Percentiles rank a stretch among this genome's conserved stretches.
phyloP scores from a whole-genome alignment of 306 rosid species.

The Coriaria nepalensis region DNA sequence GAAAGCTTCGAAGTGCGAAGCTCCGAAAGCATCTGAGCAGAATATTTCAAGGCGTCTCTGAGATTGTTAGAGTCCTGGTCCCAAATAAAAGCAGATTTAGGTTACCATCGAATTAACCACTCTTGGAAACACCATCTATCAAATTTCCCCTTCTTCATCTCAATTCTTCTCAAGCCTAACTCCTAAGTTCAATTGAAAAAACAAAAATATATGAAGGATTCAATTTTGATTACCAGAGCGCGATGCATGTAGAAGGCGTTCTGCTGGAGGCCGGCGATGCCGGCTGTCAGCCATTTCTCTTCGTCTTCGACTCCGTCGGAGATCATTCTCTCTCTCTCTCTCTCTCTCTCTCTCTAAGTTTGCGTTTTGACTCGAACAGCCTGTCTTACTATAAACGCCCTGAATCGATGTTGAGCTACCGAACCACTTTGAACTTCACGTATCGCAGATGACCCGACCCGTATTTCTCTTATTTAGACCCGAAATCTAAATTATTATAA shows the following conservation, averaged over 20 bases:
- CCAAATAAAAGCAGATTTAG: conserved; percentile 9
- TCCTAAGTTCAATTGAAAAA: neutral
- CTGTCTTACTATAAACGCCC: too few species aligned
- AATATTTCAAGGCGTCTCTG: conserved; percentile 83
- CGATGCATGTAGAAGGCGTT: conserved; percentile 98
- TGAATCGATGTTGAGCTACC: too few species aligned
- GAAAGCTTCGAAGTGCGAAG: conserved; percentile 94
- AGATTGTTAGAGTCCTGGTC: conserved; percentile 86
- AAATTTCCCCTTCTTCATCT: neutral
- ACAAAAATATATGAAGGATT: conserved; percentile 8
- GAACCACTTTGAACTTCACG: neutral
- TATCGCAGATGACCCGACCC: too few species aligned
- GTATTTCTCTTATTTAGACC: too few species aligned
- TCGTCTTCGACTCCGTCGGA: conserved; percentile 75
- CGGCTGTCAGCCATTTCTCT: conserved; percentile 91
- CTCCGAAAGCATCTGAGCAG: conserved; percentile 99
- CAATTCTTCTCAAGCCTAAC: neutral
- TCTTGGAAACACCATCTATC: too few species aligned
- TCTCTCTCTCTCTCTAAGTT: neutral
- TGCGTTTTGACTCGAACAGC: too few species aligned
- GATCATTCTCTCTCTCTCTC: conserved; percentile 38
- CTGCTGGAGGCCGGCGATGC: conserved; percentile 95
- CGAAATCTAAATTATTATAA: too few species aligned
- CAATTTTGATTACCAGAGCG: conserved; percentile 54
- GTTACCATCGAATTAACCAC: conserved; percentile 1